Base-by-base conservation (phyloP, 2,329 filamentous ascomycete species). In the Neoascochyta sp. region DNA sequence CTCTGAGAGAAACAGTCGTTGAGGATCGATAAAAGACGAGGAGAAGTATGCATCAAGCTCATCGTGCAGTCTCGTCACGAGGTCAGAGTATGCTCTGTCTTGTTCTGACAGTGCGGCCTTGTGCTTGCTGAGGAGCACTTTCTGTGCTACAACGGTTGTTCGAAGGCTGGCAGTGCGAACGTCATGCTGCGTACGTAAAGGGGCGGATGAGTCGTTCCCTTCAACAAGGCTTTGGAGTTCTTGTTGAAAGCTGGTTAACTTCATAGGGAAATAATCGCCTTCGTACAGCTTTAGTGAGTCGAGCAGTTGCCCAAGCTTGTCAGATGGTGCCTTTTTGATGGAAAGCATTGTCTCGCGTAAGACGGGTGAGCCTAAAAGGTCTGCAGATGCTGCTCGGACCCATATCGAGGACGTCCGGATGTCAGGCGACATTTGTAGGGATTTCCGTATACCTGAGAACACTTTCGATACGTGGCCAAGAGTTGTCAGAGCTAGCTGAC, bases 91-190 rank as follows among this genome's bases (percentile, higher is more conserved):
- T 4, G 74, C 72, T 42, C 76, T 78, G 62, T 90, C 86, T 44
- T 82, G 72, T 24, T 80, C 73, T 0, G 82, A 84, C 16, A 90
- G 70, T 3, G 75, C 70, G 1, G 83, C 79, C 44, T 81, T 80
- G 55, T 88, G 81, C 41, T 79, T 83, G 62, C 82, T 86, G 22
- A 92, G 70, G 51, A 88, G 81, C 11, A 92, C 84, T 54, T 85
- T 84, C 53, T 90, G 84, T 10, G 84, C 84, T 28, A 90, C 78
- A 17, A 90, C 78, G 0, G 86, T 90, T 1, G 85, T 86, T 24
- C 86, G 74, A 22, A 86, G 64, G 23, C 83, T 78, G 43, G 78
- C 80, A 62, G 75, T 70, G 22, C 82, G 80, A 8, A 82, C 73
- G 47, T 81, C 81, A 59, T 92, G 84, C 55, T 81, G 82, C 63